A percentile compares a stretch with the other conserved stretches of the same genome.
Evolutionary conservation across 192 early-diverging fungal genomes (phyloP).

Genomic region (Lobulomyces angularis): DNA sequence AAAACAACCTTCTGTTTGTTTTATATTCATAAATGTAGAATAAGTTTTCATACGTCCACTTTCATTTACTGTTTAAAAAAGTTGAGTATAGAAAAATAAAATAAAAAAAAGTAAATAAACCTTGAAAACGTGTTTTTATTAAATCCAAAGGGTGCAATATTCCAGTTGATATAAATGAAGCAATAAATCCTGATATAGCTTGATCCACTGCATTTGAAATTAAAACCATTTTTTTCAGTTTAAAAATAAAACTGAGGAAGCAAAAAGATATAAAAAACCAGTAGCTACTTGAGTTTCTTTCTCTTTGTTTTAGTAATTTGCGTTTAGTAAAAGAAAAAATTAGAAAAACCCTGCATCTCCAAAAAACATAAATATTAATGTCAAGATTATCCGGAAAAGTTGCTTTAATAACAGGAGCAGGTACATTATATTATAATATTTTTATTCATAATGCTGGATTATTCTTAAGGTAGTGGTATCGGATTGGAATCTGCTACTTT

Average conservation of each 20-base stretch:
- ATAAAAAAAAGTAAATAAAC: slow-evolving; percentile 15
- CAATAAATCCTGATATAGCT: slow-evolving; percentile 76
- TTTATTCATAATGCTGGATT: background rate
- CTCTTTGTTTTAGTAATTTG: too few species aligned
- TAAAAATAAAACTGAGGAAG: too few species aligned
- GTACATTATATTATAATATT: slow-evolving; percentile 2
- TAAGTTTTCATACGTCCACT: background rate
- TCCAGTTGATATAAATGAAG: slow-evolving; percentile 69
- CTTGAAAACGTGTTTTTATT: slow-evolving; percentile 83
- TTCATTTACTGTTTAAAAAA: background rate
- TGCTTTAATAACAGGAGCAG: slow-evolving; percentile 70
- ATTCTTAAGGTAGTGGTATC: slow-evolving; percentile 46
- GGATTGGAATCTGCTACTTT: slow-evolving; percentile 61
- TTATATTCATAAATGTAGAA: background rate
- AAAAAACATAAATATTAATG: too few species aligned
- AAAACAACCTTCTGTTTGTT: background rate
- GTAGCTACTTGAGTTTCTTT: too few species aligned
- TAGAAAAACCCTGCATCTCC: too few species aligned
- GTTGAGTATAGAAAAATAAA: background rate
- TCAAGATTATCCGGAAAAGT: slow-evolving; percentile 56
- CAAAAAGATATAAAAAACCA: too few species aligned
- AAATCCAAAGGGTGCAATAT: slow-evolving; percentile 87
- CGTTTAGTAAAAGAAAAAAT: too few species aligned
- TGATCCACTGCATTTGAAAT: slow-evolving; percentile 58
- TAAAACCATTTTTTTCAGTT: too few species aligned